Conservation (phyloP, 108 stramenopile species). For the Schizochytrium sp. region DNA sequence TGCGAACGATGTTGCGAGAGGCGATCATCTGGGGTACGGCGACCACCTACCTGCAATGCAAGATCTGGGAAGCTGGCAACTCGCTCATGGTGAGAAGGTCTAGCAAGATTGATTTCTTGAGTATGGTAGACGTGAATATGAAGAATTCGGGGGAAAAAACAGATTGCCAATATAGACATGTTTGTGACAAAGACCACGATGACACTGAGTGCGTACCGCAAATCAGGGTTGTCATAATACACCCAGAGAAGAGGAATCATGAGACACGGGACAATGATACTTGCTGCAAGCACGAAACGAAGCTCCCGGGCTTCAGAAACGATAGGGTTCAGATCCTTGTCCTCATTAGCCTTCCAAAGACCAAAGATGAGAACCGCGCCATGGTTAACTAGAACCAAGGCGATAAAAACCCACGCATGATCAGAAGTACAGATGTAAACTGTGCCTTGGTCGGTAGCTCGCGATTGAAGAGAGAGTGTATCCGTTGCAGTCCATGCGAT, state of each 20-base stretch:
- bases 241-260: background rate
- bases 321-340: background rate
- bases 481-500: background rate
- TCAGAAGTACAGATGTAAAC: constrained; percentile 27
- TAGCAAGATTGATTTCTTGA: background rate
- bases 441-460: background rate
- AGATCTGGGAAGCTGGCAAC: background rate
- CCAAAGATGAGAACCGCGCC: background rate
- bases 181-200: constrained; percentile 34
- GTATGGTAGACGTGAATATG: constrained; percentile 1
- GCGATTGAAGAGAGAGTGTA: background rate
- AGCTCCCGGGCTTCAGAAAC: constrained; percentile 14
- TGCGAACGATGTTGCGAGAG: too few species aligned
- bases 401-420: background rate
- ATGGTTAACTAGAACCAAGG: background rate
- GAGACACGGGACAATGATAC: background rate
- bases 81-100: constrained; percentile 17
- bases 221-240: constrained; percentile 13
- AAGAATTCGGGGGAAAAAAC: background rate
- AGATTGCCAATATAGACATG: constrained; percentile 11
- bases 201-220: constrained; percentile 10
- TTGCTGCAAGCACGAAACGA: constrained; percentile 26
- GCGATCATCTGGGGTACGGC: background rate
- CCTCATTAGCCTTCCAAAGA: constrained; percentile 8
- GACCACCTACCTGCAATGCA: background rate